A percentile compares a stretch with the other conserved stretches of the same genome.
Conservation (phyloP, 2,329 filamentous ascomycete genomes). For the Pseudogymnoascus sp. region DNA sequence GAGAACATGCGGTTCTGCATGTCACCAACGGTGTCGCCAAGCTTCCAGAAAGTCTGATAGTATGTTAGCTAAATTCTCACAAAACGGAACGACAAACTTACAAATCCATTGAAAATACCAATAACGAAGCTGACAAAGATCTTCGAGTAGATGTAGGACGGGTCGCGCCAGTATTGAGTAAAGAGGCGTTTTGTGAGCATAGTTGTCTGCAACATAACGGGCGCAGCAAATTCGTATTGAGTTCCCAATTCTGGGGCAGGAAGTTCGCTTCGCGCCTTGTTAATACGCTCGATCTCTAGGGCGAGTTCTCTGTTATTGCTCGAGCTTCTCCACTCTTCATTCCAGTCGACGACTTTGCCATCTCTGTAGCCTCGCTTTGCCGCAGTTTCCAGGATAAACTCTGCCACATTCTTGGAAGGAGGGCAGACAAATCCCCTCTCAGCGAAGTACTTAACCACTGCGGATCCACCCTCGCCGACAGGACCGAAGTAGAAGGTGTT, state of each 20-base stretch:
- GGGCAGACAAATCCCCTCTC: constrained; percentile 45
- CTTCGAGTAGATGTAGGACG: constrained; percentile 42
- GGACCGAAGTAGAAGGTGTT: constrained; percentile 63
- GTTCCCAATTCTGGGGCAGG: constrained; percentile 35
- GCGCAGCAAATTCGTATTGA: constrained; percentile 65
- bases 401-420: constrained; percentile 44
- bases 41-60: constrained; percentile 50
- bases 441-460: constrained; percentile 56
- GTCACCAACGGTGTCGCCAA: constrained; percentile 42
- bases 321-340: constrained; percentile 61
- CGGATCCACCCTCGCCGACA: constrained; percentile 51
- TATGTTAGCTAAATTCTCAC: constrained; percentile 21
- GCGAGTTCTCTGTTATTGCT: constrained; percentile 48
- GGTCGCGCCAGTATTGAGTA: constrained; percentile 54
- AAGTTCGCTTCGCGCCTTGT: constrained; percentile 43
- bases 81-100: constrained; percentile 22
- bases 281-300: constrained; percentile 56
- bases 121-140: constrained; percentile 44
- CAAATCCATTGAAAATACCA: constrained; percentile 49
- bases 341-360: constrained; percentile 52
- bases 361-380: constrained; percentile 24
- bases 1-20: constrained; percentile 50
- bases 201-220: constrained; percentile 54
- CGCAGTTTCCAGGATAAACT: constrained; percentile 24
- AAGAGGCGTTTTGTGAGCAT: constrained; percentile 58